Evolutionary conservation across 2,329 filamentous ascomycete species (phyloP), one percentile per base, ranked within the genome.

Genomic region (Diaporthe eres): DNA sequence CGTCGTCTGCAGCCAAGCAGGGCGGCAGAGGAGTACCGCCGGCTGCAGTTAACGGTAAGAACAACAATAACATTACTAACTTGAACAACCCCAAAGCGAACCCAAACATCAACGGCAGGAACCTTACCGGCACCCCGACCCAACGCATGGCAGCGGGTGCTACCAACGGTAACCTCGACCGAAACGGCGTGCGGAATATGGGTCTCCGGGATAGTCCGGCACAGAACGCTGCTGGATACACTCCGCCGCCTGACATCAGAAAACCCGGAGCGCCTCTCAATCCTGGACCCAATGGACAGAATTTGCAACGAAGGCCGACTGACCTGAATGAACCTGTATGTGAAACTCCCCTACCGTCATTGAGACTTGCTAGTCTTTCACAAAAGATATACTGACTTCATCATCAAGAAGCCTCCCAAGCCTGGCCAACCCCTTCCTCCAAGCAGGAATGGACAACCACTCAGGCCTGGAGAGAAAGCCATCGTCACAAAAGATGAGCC

Each of bases 161-260:
- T 37, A 10, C 47, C n/a, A 55, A 17, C 17, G 58, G 58, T 47
- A 63, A 55, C 58, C 47, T 42, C 39, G 31, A 39, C 10, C n/a
- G 7, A 44, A 22, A 55, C 15, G 58, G 57, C 47, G 22, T 44
- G 47, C 71, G 71, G 25, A 53, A 3, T 58, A 39, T 72, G 44
- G 71, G 71, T n/a, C n/a, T 63, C 31, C 57, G 44, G 44, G n/a
- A n/a, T n/a, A n/a, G n/a, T 53, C n/a, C 28, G 8, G 8, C 3
- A 13, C 12, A 22, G 22, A 39, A 71, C 9, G 53, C 57, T 37
- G 39, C 68, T n/a, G 68, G 51, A 58, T 71, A 71, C 68, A 39
- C 3, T 15, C 47, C 37, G 9, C 68, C 37, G 34, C 4, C 39
- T n/a, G 68, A 71, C 25, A 58, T 58, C 12, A 39, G 68, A 15